Base-by-base conservation (phyloP, 2,329 filamentous ascomycete species). In the Juglanconis oblonga region DNA sequence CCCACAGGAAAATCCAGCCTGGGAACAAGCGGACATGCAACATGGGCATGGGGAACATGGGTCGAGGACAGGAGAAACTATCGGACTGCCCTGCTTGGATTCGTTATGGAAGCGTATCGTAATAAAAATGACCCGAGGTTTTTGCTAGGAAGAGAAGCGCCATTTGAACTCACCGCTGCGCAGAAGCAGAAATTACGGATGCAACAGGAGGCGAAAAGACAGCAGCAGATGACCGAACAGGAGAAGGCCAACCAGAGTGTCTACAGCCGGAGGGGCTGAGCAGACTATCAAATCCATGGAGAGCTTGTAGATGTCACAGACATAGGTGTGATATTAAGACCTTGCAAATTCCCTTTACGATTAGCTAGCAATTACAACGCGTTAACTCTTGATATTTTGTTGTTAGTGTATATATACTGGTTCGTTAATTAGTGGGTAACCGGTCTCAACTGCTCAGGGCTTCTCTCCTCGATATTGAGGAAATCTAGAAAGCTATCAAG, bases 221-320 rank as follows among this genome's bases (percentile, higher is more conserved):
- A 14, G 47, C 17, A 49, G 6, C 24, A 32, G 24, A 29, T 49
- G 7, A 32, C 17, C 6, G 4, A 14, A 14, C 47, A 49, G 47
- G 24, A 49, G 29, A 32, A 29, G 24, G 17, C 47, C 9, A 49
- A 49, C 32, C 11, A 29, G 8, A 49, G 11, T 32, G 17, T 49
- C 7, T 49, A 49, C 47, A 14, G 29, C 17, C 47, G 17, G 17
- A 29, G 47, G 29, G 62, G 62, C 36, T 61, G 56, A 31, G 11
- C 11, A 38, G 35, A 38, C 35, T 38, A 38, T 7, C 11, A 38
- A 8, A 38, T 38, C 7, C 35, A 38, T 38, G 24, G 24, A 24
- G 2, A 24, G 24, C 24, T 24, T 24, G 24, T 24, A 24, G 24
- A 24, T 24, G 24, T 24, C 24, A 24, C 24, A 24, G 24, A 24